Evolutionary conservation across 2,329 filamentous ascomycete genomes (phyloP).

Genomic region (Leptographium lundbergii): DNA sequence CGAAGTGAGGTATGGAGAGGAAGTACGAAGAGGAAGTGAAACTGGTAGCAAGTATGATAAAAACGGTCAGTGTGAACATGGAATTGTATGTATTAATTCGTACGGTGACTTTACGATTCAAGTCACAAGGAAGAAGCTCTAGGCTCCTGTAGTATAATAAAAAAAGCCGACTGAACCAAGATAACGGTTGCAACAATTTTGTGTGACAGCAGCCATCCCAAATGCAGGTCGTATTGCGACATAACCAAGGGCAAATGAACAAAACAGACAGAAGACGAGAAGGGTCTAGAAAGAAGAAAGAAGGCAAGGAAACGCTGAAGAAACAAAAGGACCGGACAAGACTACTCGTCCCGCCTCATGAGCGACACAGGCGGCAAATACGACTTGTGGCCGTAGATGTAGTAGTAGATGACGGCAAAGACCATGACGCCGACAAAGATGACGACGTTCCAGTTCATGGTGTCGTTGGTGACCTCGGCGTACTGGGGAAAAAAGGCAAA

Average conservation of each 20-base stretch:
- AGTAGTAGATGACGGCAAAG: constrained; percentile 26
- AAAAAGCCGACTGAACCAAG: no score
- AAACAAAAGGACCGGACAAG: neutral
- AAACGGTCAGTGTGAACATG: no score
- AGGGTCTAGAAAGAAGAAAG: neutral
- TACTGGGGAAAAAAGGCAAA: constrained; percentile 34
- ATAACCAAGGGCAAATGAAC: neutral
- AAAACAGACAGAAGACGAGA: no score
- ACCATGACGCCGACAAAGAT: constrained; percentile 27
- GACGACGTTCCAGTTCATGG: constrained; percentile 38
- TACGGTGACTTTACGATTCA: neutral
- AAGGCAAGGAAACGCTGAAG: neutral
- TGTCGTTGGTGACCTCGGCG: constrained; percentile 21
- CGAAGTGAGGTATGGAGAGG: no score
- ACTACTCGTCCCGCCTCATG: constrained; percentile 8
- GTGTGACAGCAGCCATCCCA: no score
- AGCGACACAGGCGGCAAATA: constrained; percentile 15
- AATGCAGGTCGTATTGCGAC: no score
- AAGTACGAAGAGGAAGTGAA: no score
- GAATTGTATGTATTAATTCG: no score
- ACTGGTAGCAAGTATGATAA: neutral
- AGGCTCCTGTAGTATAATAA: no score
- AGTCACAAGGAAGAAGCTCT: neutral
- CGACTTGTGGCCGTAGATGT: constrained; percentile 14
- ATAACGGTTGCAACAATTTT: no score